Evolutionary conservation across 2,329 filamentous ascomycete species (phyloP).

Genomic region (Microsporum audouinii): DNA sequence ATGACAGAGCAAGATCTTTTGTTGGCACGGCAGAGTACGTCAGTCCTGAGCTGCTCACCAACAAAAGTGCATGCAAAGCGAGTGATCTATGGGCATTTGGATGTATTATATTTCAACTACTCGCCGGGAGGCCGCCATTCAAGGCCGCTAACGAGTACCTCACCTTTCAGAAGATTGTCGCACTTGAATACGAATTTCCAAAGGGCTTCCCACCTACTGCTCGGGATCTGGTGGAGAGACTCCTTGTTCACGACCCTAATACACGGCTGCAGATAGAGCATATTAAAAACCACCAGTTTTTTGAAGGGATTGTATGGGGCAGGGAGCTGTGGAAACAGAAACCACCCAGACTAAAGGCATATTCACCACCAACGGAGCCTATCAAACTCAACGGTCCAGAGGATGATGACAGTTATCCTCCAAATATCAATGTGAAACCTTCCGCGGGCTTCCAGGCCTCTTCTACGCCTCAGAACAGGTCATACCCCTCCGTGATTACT

Average conservation of each 20-base stretch:
- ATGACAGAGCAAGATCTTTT: conserved; percentile 77
- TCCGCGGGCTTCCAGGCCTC: conserved; percentile 25
- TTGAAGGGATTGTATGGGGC: conserved; percentile 76
- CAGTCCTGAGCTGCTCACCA: conserved; percentile 88
- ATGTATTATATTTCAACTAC: conserved; percentile 90
- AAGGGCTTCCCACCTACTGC: conserved; percentile 75
- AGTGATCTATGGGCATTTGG: conserved; percentile 98
- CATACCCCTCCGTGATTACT: conserved; percentile 73
- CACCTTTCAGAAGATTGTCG: conserved; percentile 97
- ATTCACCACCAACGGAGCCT: conserved; percentile 64
- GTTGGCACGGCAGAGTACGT: conserved; percentile 98
- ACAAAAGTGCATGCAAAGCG: conserved; percentile 94
- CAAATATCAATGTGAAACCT: conserved; percentile 29
- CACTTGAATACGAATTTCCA: conserved; percentile 87
- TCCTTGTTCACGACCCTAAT: conserved; percentile 77
- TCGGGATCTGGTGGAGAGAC: conserved; percentile 76
- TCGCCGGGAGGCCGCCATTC: conserved; percentile 93
- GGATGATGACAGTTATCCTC: conserved; percentile 31
- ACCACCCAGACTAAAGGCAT: conserved; percentile 74
- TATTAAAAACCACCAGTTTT: conserved; percentile 93
- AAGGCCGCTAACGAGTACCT: conserved; percentile 92
- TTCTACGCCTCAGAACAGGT: conserved; percentile 51
- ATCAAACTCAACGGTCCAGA: conserved; percentile 56
- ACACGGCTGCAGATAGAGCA: conserved; percentile 83
- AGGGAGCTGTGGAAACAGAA: conserved; percentile 79